These are phyloP conservation scores for Sisymbrium altissimum DNA, from an alignment of 345 rosid genomes.

Conservation along the genomic window DNA sequence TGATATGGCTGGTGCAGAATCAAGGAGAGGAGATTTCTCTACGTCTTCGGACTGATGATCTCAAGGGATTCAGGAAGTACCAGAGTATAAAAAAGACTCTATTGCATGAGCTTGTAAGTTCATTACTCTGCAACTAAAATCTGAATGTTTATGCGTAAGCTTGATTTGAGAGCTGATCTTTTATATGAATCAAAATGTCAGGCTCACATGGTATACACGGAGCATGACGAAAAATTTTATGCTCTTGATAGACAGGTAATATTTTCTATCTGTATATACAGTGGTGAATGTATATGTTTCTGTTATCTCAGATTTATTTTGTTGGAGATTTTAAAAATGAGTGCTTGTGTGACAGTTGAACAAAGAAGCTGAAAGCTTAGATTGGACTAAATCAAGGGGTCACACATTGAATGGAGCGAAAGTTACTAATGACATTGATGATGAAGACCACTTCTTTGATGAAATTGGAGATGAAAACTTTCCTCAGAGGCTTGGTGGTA, in stretches of 20 bases:
- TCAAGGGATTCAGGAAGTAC: slow-evolving; percentile 93
- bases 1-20: slow-evolving; percentile 46
- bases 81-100: slow-evolving; percentile 87
- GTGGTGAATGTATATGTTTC: not conserved
- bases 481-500: slow-evolving; percentile 76
- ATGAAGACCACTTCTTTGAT: slow-evolving; percentile 39
- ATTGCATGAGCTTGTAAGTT: slow-evolving; percentile 86
- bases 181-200: slow-evolving; percentile 35
- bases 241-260: slow-evolving; percentile 83
- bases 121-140: not conserved
- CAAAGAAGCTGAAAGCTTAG: slow-evolving; percentile 75
- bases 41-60: slow-evolving; percentile 96
- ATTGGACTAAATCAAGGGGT: slow-evolving; percentile 88
- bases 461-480: slow-evolving; percentile 20
- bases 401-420: slow-evolving; percentile 53
- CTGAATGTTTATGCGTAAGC: not conserved
- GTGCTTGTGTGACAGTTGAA: slow-evolving; percentile 54
- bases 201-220: slow-evolving; percentile 95
- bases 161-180: not conserved
- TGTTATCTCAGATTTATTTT: not conserved
- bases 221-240: slow-evolving; percentile 82
- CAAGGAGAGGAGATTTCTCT: slow-evolving; percentile 94
- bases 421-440: slow-evolving; percentile 36
- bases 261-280: not conserved
- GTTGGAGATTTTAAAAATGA: not conserved